phyloP scores from a whole-genome alignment of 306 rosid species.

The Fragaria vesca region DNA sequence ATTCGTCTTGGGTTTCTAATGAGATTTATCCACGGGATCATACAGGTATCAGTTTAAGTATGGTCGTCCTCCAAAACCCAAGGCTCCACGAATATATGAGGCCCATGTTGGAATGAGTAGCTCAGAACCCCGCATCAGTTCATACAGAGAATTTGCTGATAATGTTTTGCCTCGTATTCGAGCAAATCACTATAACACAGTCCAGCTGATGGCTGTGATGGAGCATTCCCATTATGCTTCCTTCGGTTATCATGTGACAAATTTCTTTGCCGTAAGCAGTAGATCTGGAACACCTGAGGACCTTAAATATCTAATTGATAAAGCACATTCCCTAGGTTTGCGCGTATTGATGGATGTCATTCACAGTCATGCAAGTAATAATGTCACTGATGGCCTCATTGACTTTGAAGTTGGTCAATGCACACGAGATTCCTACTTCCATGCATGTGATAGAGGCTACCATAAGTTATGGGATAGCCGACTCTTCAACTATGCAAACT shows the following conservation, averaged over 20 bases:
- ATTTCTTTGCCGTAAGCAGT: constrained; percentile 91
- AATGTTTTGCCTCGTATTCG: constrained; percentile 76
- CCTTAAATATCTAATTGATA: constrained; percentile 87
- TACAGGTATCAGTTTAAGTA: constrained; percentile 74
- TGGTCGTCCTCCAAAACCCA: constrained; percentile 71
- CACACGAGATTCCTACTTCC: constrained; percentile 88
- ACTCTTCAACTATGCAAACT: constrained; percentile 88
- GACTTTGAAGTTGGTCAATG: constrained; percentile 97
- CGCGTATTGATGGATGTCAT: constrained; percentile 89
- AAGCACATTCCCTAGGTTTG: constrained; percentile 88
- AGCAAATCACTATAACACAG: constrained; percentile 86
- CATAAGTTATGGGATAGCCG: constrained; percentile 96
- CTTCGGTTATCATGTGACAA: constrained; percentile 91
- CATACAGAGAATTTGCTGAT: constrained; percentile 93
- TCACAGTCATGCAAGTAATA: constrained; percentile 97
- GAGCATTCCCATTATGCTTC: constrained; percentile 99
- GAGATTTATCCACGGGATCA: neutral
- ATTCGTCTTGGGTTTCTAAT: neutral
- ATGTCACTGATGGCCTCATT: constrained; percentile 88
- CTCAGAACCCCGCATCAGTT: constrained; percentile 77
- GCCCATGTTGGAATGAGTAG: constrained; percentile 99
- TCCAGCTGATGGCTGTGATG: constrained; percentile 97
- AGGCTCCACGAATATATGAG: constrained; percentile 82
- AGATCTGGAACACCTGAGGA: constrained; percentile 98
- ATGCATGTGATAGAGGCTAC: constrained; percentile 79